Conservation (phyloP, 768 basidiomycete genomes). For the Termitomyces sp. region DNA sequence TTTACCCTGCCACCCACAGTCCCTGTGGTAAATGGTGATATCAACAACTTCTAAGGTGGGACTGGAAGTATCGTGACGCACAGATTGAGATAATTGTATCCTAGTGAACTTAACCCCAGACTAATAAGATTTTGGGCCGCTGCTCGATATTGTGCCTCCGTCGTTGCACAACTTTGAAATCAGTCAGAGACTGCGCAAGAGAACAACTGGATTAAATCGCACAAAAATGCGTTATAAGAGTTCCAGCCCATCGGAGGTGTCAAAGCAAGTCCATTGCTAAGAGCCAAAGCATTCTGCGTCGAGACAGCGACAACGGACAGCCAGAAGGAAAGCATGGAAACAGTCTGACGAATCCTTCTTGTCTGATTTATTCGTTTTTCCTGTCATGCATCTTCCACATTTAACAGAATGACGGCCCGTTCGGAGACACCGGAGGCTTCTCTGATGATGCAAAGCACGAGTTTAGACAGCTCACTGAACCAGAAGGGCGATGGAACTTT, state of each 20-base stretch:
- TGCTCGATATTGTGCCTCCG: conserved; percentile 33
- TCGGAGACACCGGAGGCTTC: not conserved
- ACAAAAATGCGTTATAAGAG: conserved; percentile 43
- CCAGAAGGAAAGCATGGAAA: conserved; percentile 5
- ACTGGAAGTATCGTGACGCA: conserved; percentile 11
- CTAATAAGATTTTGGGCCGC: conserved; percentile 33
- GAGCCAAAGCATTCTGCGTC: conserved; percentile 14
- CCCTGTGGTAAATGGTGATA: conserved; percentile 19
- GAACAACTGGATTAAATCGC: conserved; percentile 9
- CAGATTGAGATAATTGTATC: conserved; percentile 40
- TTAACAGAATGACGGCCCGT: conserved; percentile 5
- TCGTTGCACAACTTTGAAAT: conserved; percentile 30
- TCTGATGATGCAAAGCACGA: conserved; percentile 1
- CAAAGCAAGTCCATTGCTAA: conserved; percentile 34
- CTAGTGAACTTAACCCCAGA: conserved; percentile 29
- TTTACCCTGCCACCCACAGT: conserved; percentile 47
- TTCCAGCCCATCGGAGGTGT: conserved; percentile 47
- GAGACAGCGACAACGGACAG: conserved; percentile 9
- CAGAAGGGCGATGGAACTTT: not conserved
- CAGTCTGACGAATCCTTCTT: not conserved
- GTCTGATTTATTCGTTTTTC: not conserved
- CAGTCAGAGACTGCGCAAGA: not conserved
- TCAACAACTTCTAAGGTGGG: not conserved
- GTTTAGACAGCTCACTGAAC: not conserved
- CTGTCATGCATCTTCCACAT: not conserved